Evolutionary conservation across 164 flowering plant genomes (phyloP).

Genomic region (Cinnamomum chago): DNA sequence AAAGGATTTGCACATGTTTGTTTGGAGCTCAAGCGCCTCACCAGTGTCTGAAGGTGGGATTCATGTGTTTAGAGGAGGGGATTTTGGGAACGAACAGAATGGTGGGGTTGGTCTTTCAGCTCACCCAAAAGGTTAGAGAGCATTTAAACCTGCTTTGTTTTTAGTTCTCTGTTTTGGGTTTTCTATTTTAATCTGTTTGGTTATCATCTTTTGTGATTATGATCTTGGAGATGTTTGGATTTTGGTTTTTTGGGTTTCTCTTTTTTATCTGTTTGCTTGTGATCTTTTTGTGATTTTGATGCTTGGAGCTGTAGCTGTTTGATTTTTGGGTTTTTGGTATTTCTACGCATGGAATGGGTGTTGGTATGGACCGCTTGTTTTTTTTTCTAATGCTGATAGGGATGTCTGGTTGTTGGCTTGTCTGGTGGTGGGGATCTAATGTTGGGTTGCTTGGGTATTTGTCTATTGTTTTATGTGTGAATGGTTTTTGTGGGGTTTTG

Average conservation of each 20-base stretch:
- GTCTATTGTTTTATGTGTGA: not conserved
- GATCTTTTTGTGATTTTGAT: not conserved
- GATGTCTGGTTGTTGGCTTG: constrained; percentile 19
- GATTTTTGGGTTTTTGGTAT: constrained; percentile 5
- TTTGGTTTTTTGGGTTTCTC: not conserved
- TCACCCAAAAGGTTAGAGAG: constrained; percentile 45
- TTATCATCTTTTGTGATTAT: too few species aligned
- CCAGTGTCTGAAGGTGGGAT: constrained; percentile 90
- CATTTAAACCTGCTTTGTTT: not conserved
- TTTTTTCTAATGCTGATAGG: constrained; percentile 11
- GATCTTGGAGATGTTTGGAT: too few species aligned
- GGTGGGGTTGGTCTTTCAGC: constrained; percentile 27
- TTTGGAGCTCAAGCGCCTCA: constrained; percentile 95
- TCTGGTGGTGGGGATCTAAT: not conserved
- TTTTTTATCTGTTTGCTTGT: not conserved
- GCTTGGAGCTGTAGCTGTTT: not conserved
- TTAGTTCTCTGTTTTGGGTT: too few species aligned
- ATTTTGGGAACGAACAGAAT: constrained; percentile 37
- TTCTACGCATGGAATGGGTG: not conserved
- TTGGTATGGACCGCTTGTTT: not conserved
- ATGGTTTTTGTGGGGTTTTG: constrained; percentile 10
- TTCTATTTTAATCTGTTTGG: too few species aligned
- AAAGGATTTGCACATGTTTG: constrained; percentile 93
- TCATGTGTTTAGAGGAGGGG: constrained; percentile 51
- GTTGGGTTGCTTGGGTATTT: not conserved